Conservation (phyloP, 768 basidiomycete species). For the Amanita phalloides region DNA sequence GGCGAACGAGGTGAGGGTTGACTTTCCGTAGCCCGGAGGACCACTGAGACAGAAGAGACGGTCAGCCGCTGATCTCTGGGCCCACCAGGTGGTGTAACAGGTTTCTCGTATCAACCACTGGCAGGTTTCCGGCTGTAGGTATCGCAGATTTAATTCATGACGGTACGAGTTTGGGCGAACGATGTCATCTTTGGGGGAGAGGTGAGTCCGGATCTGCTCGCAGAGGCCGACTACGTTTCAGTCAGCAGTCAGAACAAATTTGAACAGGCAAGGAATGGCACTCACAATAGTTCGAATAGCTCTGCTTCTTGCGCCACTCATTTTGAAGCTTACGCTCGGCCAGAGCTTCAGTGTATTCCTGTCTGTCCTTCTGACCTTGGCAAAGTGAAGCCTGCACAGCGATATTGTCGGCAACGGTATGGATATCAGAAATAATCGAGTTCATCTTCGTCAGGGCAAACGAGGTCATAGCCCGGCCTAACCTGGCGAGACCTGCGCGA, state of each 20-base stretch:
- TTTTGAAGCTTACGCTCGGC: background rate
- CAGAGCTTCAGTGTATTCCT: background rate
- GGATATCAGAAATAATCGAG: background rate
- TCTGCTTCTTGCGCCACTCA: background rate
- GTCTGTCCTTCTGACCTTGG: background rate
- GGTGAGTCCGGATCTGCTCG: background rate
- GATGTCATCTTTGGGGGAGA: background rate
- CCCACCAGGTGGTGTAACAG: background rate
- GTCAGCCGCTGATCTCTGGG: background rate
- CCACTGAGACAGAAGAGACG: constrained; percentile 1
- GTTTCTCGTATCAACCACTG: background rate
- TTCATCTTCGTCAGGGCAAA: background rate
- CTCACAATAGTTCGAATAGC: background rate
- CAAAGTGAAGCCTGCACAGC: background rate
- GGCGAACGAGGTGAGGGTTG: background rate
- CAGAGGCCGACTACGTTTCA: background rate
- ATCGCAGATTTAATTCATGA: background rate
- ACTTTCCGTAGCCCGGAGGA: background rate
- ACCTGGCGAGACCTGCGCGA: background rate
- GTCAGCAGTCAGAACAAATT: background rate
- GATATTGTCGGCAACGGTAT: background rate
- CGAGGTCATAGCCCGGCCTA: background rate
- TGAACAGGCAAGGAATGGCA: background rate
- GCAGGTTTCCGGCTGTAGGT: background rate
- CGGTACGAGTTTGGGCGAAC: background rate